These are phyloP conservation scores for Phytophthora sp. DNA, from an alignment of 352 stramenopile species.

Conservation along the genomic window DNA sequence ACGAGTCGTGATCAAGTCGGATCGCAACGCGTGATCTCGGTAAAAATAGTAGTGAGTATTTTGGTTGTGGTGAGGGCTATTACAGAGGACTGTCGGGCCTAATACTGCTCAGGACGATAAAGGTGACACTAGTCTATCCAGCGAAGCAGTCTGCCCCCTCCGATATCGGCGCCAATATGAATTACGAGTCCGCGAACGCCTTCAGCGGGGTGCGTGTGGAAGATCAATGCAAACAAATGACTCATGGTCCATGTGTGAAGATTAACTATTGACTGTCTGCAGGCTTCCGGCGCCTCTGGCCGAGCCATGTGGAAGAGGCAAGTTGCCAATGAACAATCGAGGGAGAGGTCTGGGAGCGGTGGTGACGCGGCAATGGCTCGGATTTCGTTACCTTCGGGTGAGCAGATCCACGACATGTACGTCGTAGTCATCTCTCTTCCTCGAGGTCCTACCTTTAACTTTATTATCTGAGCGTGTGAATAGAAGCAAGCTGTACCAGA, in stretches of 20 bases:
- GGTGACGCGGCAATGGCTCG: slow-evolving; percentile 31
- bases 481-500: slow-evolving; percentile 75
- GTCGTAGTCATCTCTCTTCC: neutral
- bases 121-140: slow-evolving; percentile 7
- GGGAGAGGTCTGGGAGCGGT: slow-evolving; percentile 13
- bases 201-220: slow-evolving; percentile 53
- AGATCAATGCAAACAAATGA: neutral
- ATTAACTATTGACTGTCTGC: slow-evolving; percentile 11
- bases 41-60: slow-evolving; percentile 35
- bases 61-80: slow-evolving; percentile 6
- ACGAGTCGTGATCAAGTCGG: too few species aligned
- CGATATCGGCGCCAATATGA: slow-evolving; percentile 21
- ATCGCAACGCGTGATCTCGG: neutral
- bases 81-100: slow-evolving; percentile 14
- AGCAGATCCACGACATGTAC: slow-evolving; percentile 81
- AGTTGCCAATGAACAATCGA: slow-evolving; percentile 42
- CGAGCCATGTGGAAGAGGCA: slow-evolving; percentile 78
- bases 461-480: neutral
- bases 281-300: slow-evolving; percentile 60
- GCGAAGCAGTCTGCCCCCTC: neutral
- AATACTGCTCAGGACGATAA: slow-evolving; percentile 5
- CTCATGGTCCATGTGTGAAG: neutral
- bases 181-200: slow-evolving; percentile 24
- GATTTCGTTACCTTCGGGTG: slow-evolving; percentile 66
- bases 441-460: neutral